Evolutionary conservation across 257 asterid species (phyloP).

Genomic region (Osmanthus fragrans): DNA sequence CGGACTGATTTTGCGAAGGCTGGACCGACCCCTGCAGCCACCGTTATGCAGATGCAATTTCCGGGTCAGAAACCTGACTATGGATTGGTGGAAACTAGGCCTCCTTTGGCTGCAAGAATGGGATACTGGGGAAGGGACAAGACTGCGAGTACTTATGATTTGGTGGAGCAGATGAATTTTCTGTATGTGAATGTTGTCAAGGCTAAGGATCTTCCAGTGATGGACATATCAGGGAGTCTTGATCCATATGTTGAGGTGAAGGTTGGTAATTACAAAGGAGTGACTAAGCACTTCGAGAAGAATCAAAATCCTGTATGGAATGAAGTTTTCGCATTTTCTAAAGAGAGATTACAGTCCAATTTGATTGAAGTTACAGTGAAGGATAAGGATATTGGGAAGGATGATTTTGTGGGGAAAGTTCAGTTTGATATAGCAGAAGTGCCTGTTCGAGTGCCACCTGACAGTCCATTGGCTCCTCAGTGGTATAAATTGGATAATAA

Average conservation of each 20-base stretch:
- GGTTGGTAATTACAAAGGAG: slow-evolving; percentile 82
- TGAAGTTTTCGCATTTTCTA: slow-evolving; percentile 69
- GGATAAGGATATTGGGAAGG: slow-evolving; percentile 75
- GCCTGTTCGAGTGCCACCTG: slow-evolving; percentile 74
- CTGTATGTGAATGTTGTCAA: slow-evolving; percentile 64
- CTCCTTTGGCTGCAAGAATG: slow-evolving; percentile 83
- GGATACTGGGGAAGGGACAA: slow-evolving; percentile 96
- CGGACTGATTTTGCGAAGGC: slow-evolving; percentile 51
- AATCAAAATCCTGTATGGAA: slow-evolving; percentile 74
- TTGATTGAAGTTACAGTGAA: slow-evolving; percentile 62
- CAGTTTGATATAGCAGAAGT: slow-evolving; percentile 64
- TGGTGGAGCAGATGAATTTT: slow-evolving; percentile 88
- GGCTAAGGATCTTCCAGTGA: slow-evolving; percentile 77
- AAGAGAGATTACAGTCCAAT: slow-evolving; percentile 69
- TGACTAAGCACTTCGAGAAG: slow-evolving; percentile 72
- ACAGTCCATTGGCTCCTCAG: slow-evolving; percentile 88
- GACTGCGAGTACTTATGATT: slow-evolving; percentile 83
- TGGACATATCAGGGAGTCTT: slow-evolving; percentile 77
- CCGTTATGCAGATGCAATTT: slow-evolving; percentile 61
- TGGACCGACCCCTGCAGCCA: slow-evolving; percentile 30
- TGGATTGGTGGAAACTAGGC: slow-evolving; percentile 80
- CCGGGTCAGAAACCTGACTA: slow-evolving; percentile 69
- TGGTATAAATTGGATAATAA: slow-evolving; percentile 70
- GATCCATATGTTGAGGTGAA: slow-evolving; percentile 92
- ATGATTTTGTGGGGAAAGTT: slow-evolving; percentile 74